Base-by-base conservation (phyloP, 768 basidiomycete genomes). In the Auricularia heimuer region DNA sequence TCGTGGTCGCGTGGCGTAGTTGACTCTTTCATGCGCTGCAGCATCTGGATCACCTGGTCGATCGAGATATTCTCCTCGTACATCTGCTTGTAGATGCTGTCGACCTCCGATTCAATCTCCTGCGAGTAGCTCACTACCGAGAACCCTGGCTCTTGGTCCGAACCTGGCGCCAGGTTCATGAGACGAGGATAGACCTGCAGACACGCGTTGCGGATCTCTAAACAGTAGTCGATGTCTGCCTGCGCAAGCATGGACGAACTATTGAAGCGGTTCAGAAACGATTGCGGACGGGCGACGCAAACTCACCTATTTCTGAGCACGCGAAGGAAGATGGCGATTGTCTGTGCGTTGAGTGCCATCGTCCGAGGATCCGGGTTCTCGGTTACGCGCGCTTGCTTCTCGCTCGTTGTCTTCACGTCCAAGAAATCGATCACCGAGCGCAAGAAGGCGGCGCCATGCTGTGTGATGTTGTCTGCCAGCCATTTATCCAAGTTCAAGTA, bases 401-500 rank as follows among this genome's bases (percentile, higher is more conserved):
- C 97, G 68, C 86, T 89, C 64, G 90, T 88, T 84, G 96, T 92
- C 77, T 98, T 99, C 77, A 90, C 80, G 69, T 94, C 90, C 66
- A 98, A 77, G 77, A 98, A 98, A 21, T 86, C 83, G 65, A 98
- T 86, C 67, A 95, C 85, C 7, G 92, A 86, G 65, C 88, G 87
- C 39, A 97, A 81, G 72, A 98, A 97, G 68, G 92, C 91, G 35
- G 82, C 82, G 7, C 92, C 93, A 67, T 95, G 90, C 61, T 82
- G 78, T 24, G 85, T 79, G 21, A 95, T 90, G 70, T 94, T 90
- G 73, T 93, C 91, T 14, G 90, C 86, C 16, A 98, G 80, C 95
- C 96, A 99, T 75, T 96, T 95, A 77, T 97, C 95, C 56, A 99
- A 80, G 71, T 99, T 94, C 70, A 98, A 80, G 72, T 94, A 92